These are phyloP conservation scores for Mycena metata DNA, from an alignment of 768 basidiomycete genomes.

Conservation along the genomic window DNA sequence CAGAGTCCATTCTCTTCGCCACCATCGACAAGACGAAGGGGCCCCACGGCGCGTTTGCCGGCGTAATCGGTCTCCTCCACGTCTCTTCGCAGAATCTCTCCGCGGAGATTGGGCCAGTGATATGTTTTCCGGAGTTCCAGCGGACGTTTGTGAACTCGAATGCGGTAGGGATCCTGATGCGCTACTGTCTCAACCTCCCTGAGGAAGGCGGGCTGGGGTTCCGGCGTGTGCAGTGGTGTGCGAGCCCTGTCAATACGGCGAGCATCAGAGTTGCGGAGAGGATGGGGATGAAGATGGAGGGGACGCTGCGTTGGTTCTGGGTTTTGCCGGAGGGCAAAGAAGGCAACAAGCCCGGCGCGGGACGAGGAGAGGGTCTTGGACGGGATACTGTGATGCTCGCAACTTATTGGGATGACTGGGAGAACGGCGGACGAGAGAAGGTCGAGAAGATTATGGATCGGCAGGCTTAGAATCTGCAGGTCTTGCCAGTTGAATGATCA, in stretches of 20 bases:
- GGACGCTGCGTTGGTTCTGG: conserved; percentile 54
- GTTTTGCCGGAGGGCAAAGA: conserved; percentile 50
- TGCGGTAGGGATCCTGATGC: conserved; percentile 50
- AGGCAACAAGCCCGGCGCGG: conserved; percentile 43
- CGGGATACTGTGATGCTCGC: conserved; percentile 51
- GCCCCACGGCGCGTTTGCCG: conserved; percentile 49
- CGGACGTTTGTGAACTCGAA: conserved; percentile 58
- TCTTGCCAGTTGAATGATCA: too few species aligned
- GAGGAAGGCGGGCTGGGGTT: conserved; percentile 56
- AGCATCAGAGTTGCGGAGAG: conserved; percentile 57
- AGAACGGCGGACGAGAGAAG: conserved; percentile 47
- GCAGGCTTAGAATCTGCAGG: conserved; percentile 6
- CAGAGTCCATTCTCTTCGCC: conserved; percentile 46
- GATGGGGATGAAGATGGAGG: conserved; percentile 63
- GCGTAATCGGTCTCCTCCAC: conserved; percentile 54
- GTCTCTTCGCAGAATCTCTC: conserved; percentile 45
- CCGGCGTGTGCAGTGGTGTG: conserved; percentile 63
- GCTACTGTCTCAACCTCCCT: conserved; percentile 47
- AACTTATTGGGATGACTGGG: conserved; percentile 61
- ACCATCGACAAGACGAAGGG: conserved; percentile 49
- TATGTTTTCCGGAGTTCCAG: conserved; percentile 57
- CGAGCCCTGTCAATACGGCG: conserved; percentile 52
- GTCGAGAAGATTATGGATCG: conserved; percentile 39
- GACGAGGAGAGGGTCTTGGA: conserved; percentile 41
- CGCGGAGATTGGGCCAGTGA: conserved; percentile 57